phyloP scores from a whole-genome alignment of 352 stramenopile genomes.

The Pythium brachiatum region DNA sequence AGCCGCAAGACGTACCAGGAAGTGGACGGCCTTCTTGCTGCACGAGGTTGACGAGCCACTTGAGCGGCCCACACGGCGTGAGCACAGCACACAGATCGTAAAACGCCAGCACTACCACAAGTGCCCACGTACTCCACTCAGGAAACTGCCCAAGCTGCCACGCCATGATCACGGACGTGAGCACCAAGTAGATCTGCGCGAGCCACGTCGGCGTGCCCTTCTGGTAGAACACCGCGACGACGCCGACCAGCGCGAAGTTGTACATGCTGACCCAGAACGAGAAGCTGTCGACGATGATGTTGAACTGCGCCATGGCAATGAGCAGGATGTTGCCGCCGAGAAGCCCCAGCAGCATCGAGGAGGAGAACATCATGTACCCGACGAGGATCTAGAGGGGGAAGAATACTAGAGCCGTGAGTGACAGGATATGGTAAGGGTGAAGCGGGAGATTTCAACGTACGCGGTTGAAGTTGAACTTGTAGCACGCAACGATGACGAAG shows the following conservation, averaged over 20 bases:
- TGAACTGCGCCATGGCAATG: conserved; percentile 61
- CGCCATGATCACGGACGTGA: conserved; percentile 97
- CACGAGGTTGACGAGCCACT: conserved; percentile 91
- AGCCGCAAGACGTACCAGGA: conserved; percentile 51
- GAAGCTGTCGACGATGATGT: conserved; percentile 58
- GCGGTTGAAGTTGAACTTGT: conserved; percentile 88
- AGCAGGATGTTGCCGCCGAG: conserved; percentile 83
- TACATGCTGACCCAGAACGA: conserved; percentile 84
- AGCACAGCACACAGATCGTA: conserved; percentile 99
- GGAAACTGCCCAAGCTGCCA: conserved; percentile 98
- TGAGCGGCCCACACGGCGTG: conserved; percentile 96
- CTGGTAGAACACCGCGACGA: conserved; percentile 90
- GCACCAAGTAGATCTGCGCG: conserved; percentile 94
- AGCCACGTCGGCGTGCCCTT: conserved; percentile 80
- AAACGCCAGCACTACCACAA: conserved; percentile 94
- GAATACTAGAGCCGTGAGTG: background rate
- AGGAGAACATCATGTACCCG: conserved; percentile 91
- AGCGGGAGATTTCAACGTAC: too few relatives aligned
- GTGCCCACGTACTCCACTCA: conserved; percentile 91
- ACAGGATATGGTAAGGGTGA: conserved; percentile 1
- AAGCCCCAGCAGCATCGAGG: conserved; percentile 79
- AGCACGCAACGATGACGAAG: conserved; percentile 89
- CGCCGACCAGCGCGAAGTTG: conserved; percentile 90
- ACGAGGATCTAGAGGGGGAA: conserved; percentile 50
- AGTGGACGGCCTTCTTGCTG: conserved; percentile 88